Base-by-base conservation (phyloP, 1,284 basidiomycete genomes). In the Moesziomyces sp. region DNA sequence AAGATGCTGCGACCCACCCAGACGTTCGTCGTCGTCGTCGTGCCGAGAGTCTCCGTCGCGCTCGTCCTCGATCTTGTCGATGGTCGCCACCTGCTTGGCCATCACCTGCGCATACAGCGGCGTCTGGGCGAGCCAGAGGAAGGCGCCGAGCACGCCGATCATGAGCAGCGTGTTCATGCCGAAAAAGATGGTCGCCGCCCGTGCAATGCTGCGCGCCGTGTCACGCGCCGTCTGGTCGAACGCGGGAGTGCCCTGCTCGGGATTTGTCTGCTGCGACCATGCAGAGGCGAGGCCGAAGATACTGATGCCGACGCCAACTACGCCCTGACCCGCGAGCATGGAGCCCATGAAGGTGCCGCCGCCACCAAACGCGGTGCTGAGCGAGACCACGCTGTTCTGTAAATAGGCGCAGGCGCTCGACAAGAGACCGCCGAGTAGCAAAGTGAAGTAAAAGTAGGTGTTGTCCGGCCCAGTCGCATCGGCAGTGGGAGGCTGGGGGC, bases 291-390 rank as follows among this genome's bases (percentile, higher is more conserved):
- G 54, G 24, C 80, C 77, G 33, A 78, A 70, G 45, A 76, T 62
- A 52, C 75, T 74, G 49, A 80, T 75, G 3, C 69, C 71, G 21
- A 77, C 63, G 0, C 76, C 80, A 3, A 79, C 76, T 2, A 79
- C 47, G 26, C 80, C 80, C 57, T 82, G 80, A 8, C 78, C 78
- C 3, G 80, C 60, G 16, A 82, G 65, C 80, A 82, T 82, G 19
- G 60, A 51, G 46, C 80, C 78, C 77, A 82, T 80, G 48, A 72
- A 71, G 9, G 60, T 19, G 9, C 73, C 73, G 5, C 61, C 58
- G 11, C 40, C 74, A 18, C 78, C 80, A 33, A 79, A 82, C 5
- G 71, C 66, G 16, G 77, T 74, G 23, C 75, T 73, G 54, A 82
- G 68, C 16, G 77, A 73, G 19, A 82, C 78, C 21, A 80, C 79